These are phyloP conservation scores for Chrysanthemum lavandulifolium DNA, from an alignment of 129 eudicot genomes.

Conservation along the genomic window DNA sequence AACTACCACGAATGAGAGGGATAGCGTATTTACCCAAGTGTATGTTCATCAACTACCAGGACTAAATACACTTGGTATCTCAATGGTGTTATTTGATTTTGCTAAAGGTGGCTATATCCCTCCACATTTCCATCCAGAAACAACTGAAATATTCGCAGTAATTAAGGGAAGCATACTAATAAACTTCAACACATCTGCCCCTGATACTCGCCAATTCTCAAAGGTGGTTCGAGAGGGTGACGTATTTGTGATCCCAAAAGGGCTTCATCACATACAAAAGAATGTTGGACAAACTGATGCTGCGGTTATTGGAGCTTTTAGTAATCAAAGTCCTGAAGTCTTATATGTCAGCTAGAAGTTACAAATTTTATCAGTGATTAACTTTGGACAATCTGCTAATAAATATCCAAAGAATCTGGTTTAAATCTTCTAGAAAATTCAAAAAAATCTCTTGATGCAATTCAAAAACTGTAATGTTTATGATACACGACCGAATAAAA, in stretches of 20 bases:
- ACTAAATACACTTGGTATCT: slow-evolving; percentile 2
- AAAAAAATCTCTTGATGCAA: too few relatives aligned
- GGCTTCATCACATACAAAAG: not conserved
- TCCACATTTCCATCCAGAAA: not conserved
- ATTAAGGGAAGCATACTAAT: not conserved
- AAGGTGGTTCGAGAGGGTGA: slow-evolving; percentile 2
- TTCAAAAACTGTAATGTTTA: too few relatives aligned
- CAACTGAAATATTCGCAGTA: not conserved
- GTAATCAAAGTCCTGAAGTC: not conserved
- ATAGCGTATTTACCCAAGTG: not conserved
- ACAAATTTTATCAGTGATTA: too few relatives aligned
- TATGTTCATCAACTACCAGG: not conserved
- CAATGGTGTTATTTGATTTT: slow-evolving; percentile 11
- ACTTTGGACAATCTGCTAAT: too few relatives aligned
- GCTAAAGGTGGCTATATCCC: not conserved
- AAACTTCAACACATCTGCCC: not conserved
- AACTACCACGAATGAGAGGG: not conserved
- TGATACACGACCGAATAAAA: too few relatives aligned
- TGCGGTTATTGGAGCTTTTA: not conserved
- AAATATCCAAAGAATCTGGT: too few relatives aligned
- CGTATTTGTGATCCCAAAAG: slow-evolving; percentile 10
- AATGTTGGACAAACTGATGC: slow-evolving; percentile 3
- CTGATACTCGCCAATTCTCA: not conserved
- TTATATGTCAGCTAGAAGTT: not conserved
- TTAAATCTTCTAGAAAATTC: too few relatives aligned